Conservation (phyloP, 768 basidiomycete genomes). For the Suillus americanus region DNA sequence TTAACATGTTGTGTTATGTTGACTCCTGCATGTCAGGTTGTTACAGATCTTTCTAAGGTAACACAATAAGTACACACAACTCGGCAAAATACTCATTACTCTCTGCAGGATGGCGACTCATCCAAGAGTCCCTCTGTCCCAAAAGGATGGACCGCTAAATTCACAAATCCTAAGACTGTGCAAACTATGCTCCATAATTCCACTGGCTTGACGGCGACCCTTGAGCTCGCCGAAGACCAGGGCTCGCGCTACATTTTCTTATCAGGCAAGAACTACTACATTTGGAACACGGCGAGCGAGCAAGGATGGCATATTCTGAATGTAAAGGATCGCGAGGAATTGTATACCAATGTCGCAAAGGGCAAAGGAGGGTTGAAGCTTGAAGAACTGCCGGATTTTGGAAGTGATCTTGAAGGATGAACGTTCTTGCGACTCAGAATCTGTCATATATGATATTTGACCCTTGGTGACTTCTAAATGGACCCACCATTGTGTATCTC, state of each 20-base stretch:
- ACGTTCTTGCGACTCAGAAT: background rate
- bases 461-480: no score
- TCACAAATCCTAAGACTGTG: background rate
- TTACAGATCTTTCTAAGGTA: background rate
- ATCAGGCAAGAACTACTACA: background rate
- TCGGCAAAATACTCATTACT: background rate
- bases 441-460: no score
- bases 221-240: background rate
- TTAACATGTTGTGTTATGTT: background rate
- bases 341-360: background rate
- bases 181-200: background rate
- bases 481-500: no score
- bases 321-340: background rate
- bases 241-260: background rate
- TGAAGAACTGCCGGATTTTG: background rate
- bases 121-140: background rate
- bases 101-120: background rate
- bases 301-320: background rate
- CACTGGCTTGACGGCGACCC: background rate
- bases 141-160: background rate
- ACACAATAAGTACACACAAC: background rate
- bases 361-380: no score
- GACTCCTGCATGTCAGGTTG: background rate
- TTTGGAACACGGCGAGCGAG: background rate
- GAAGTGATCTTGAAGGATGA: background rate